Evolutionary conservation across 805 yeast genomes (phyloP).

Genomic region (Candida pseudofarinosa): DNA sequence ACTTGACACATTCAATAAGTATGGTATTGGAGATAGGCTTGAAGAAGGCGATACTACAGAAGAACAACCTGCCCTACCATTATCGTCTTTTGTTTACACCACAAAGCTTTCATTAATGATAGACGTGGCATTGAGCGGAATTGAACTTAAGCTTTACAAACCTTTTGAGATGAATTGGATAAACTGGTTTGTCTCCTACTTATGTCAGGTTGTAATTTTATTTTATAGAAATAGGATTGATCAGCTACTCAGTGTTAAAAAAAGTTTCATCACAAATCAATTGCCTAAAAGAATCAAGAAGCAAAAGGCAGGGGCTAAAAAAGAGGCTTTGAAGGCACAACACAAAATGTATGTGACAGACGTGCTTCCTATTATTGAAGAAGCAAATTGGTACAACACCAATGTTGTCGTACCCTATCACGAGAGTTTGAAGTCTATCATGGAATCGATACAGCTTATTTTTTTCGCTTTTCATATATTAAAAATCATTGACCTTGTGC

Average conservation of each 20-base stretch:
- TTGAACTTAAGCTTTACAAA: constrained; percentile 70
- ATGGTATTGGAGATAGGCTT: constrained; percentile 35
- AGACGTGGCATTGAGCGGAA: constrained; percentile 67
- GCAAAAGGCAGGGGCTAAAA: constrained; percentile 48
- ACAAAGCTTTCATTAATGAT: constrained; percentile 69
- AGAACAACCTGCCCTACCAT: constrained; percentile 53
- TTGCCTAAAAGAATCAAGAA: constrained; percentile 43
- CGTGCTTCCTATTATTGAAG: constrained; percentile 33
- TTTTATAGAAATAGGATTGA: constrained; percentile 42
- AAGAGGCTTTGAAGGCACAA: constrained; percentile 27
- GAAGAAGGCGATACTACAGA: constrained; percentile 23
- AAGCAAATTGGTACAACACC: constrained; percentile 19
- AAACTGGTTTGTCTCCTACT: constrained; percentile 62
- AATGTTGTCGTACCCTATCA: constrained; percentile 16
- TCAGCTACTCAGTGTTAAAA: constrained; percentile 30
- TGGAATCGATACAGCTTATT: constrained; percentile 17
- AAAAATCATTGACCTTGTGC: constrained; percentile 15
- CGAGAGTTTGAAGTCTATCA: constrained; percentile 14
- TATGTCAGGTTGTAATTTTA: constrained; percentile 36
- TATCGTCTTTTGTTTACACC: constrained; percentile 66
- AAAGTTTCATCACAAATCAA: constrained; percentile 27
- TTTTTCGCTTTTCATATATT: constrained; percentile 17
- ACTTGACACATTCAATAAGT: constrained; percentile 30
- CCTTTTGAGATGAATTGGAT: constrained; percentile 64
- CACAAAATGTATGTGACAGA: constrained; percentile 29